Base-by-base conservation (phyloP, 1,284 basidiomycete genomes). In the Cryptococcus amylolentus region DNA sequence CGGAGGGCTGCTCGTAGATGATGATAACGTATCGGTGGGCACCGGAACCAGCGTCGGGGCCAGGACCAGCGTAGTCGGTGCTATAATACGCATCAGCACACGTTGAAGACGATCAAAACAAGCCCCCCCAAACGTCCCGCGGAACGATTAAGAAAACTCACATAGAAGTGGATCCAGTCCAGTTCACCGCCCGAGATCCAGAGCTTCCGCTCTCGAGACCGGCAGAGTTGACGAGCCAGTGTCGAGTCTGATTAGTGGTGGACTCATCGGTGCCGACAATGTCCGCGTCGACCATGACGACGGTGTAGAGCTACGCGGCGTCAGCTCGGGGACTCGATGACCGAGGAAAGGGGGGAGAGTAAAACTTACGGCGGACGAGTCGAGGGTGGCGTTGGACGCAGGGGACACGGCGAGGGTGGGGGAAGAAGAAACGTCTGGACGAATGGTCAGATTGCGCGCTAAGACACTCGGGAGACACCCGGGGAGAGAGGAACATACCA, bases 141-240 rank as follows among this genome's bases (percentile, higher is more conserved):
- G 2, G 23, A 23, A 23, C 23, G 23, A 23, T 23, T 3, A 3
- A 35, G 10, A 35, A 35, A 45, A 56, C 66, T 63, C 42, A 71
- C 67, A 87, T 82, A 44, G 78, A 77, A 38, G 78, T 80, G n/a
- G 80, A 83, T 27, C 79, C 77, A 12, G 76, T 70, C 63, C 81
- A 82, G 63, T 81, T 80, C 48, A 88, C 71, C 20, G 76, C 73
- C 39, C 61, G 67, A 38, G 67, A 62, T 3, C 58, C 61, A n/a
- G 28, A 23, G 38, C 53, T 55, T 68, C 62, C 58, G 78, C 84
- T 77, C 31, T 73, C 68, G 51, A 88, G 65, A 12, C 79, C 81
- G 23, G 83, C 85, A 42, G 81, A 79, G 72, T 90, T 90, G 61
- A 85, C 83, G 49, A 91, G 83, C 88, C 88, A 91, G 78, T 91